phyloP scores from a whole-genome alignment of 495 filamentous ascomycete species.

The Aspergillus conjunctus region DNA sequence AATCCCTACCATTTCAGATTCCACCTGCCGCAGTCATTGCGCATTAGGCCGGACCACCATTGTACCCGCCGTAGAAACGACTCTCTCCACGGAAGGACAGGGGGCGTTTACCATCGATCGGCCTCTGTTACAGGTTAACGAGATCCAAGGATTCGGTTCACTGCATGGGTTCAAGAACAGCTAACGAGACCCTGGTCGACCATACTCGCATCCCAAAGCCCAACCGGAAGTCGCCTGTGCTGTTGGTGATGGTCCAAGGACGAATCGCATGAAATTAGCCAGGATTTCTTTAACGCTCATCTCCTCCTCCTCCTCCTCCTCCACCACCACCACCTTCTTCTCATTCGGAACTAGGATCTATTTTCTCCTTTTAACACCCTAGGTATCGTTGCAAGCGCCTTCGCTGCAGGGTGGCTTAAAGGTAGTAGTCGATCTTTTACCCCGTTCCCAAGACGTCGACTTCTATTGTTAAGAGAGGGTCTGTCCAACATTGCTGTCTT shows the following conservation, averaged over 20 bases:
- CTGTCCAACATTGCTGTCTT: slow-evolving; percentile 7
- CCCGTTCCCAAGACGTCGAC: not conserved
- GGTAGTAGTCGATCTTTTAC: not conserved
- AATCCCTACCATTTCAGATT: too few species aligned
- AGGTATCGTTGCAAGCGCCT: slow-evolving; percentile 1
- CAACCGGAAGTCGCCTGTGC: slow-evolving; percentile 28
- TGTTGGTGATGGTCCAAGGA: slow-evolving; percentile 23
- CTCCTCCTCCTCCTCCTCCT: not conserved
- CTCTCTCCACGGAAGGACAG: slow-evolving; percentile 16
- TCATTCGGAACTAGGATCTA: not conserved
- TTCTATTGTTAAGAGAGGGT: not conserved
- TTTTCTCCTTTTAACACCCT: slow-evolving; percentile 3
- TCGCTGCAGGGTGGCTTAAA: slow-evolving; percentile 5
- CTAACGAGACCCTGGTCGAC: slow-evolving; percentile 25
- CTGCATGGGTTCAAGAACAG: slow-evolving; percentile 30
- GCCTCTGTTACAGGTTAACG: slow-evolving; percentile 22
- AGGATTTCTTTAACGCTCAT: slow-evolving; percentile 14
- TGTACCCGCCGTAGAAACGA: slow-evolving; percentile 26
- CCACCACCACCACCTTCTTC: not conserved
- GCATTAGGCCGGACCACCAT: slow-evolving; percentile 20
- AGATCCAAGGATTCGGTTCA: slow-evolving; percentile 31
- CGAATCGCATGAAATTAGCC: slow-evolving; percentile 10
- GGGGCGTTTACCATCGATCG: slow-evolving; percentile 30
- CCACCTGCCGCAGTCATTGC: slow-evolving; percentile 24
- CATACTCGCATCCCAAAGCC: slow-evolving; percentile 21